phyloP scores from a whole-genome alignment of 352 stramenopile species.

The Phytopythium vexans region DNA sequence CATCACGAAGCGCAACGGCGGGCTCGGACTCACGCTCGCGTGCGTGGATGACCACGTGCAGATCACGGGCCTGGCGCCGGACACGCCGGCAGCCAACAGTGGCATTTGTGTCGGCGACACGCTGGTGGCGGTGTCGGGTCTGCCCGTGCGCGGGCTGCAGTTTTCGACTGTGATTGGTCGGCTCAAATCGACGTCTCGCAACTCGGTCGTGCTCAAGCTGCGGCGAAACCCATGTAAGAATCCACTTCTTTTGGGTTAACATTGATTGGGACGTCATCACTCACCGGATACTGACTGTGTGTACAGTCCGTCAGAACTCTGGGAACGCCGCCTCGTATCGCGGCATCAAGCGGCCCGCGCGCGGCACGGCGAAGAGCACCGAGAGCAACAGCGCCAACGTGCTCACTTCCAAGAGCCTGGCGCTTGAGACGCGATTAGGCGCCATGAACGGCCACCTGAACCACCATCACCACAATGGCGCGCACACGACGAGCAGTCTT shows the following conservation, averaged over 20 bases:
- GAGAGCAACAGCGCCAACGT: slow-evolving; percentile 79
- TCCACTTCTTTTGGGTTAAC: not conserved
- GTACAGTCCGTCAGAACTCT: slow-evolving; percentile 62
- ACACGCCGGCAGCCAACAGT: slow-evolving; percentile 68
- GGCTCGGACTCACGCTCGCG: slow-evolving; percentile 66
- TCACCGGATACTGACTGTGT: slow-evolving; percentile 5
- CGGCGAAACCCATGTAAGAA: slow-evolving; percentile 78
- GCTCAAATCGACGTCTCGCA: slow-evolving; percentile 75
- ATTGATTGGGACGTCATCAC: not conserved
- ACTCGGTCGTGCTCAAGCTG: slow-evolving; percentile 78
- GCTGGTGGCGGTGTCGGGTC: slow-evolving; percentile 64
- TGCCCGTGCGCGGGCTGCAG: slow-evolving; percentile 72
- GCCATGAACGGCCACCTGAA: slow-evolving; percentile 27
- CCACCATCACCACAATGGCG: slow-evolving; percentile 15
- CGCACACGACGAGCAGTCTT: slow-evolving; percentile 9
- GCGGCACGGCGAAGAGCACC: slow-evolving; percentile 39
- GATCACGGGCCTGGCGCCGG: slow-evolving; percentile 69
- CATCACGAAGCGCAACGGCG: slow-evolving; percentile 78
- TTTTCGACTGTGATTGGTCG: slow-evolving; percentile 81
- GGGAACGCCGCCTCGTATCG: slow-evolving; percentile 47
- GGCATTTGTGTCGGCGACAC: slow-evolving; percentile 80
- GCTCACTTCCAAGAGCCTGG: slow-evolving; percentile 66
- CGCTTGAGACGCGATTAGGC: slow-evolving; percentile 63
- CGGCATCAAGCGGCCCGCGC: slow-evolving; percentile 54
- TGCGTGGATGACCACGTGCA: slow-evolving; percentile 84